Evolutionary conservation across 345 rosid species (phyloP), one percentile per base, ranked within the genome.

Genomic region (Eutrema heterophyllum): DNA sequence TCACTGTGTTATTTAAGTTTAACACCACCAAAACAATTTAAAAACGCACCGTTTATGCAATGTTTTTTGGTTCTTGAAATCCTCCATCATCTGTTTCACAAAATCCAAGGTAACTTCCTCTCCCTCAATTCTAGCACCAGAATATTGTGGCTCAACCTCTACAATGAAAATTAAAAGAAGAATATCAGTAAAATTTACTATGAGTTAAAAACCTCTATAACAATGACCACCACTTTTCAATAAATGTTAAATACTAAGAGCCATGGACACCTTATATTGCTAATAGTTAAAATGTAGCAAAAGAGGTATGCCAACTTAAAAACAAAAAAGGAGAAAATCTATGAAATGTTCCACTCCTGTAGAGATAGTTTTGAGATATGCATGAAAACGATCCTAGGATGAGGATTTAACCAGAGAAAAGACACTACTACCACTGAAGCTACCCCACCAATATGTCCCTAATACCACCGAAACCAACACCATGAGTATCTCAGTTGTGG

Each of bases 111-210:
- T 84, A 35, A 95, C 83, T 72, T 78, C 85, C 62, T 92, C 98
- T 15, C 96, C 98, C 78, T 86, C 97, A 38, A 95, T 90, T 81
- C 88, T 87, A 59, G 99, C 98, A 73, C 99, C 99, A 16, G 89
- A 74, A 64, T 92, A 95, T 43, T 90, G 97, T 39, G 98, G 94
- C 89, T 95, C 99, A 83, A 95, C 98, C 83, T 92, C 99, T 95
- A 75, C 39, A 84, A 74, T 29, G 18, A 68, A 71, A 67, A 56
- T 75, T 59, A 71, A 64, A 26, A 38, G 51, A 73, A 29, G 51
- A 48, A 58, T 18, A 67, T 79, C 64, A 78, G 69, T 18, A 3
- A 32, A 3, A 67, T 1, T 64, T 62, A 65, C 40, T 38, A 21
- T 32, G 35, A 12, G 1, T 57, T 26, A 30, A 64, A 64, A 49